Conservation (phyloP, 495 filamentous ascomycete genomes). For the Bathelium albidoporum region DNA sequence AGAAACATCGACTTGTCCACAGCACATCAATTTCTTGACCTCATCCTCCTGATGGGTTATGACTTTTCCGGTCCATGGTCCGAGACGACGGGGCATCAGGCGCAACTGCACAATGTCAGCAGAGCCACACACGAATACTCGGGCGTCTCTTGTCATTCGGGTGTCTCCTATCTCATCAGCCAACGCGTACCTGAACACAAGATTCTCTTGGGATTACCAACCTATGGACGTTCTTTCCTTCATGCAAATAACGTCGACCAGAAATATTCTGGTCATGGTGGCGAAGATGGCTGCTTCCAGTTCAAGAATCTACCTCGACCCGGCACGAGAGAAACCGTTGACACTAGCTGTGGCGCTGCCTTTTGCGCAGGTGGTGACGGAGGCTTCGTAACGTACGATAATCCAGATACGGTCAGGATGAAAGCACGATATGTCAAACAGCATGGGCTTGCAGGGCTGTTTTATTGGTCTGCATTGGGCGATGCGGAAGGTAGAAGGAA, state of each 20-base stretch:
- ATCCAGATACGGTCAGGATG: slow-evolving; percentile 68
- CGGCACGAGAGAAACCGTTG: slow-evolving; percentile 57
- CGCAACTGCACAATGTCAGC: slow-evolving; percentile 59
- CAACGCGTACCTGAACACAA: slow-evolving; percentile 62
- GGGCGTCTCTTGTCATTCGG: slow-evolving; percentile 53
- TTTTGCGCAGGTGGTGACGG: slow-evolving; percentile 73
- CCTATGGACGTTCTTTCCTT: slow-evolving; percentile 74
- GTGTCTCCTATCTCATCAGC: slow-evolving; percentile 53
- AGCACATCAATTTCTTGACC: slow-evolving; percentile 59
- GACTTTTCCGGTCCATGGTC: slow-evolving; percentile 82
- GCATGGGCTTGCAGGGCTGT: slow-evolving; percentile 68
- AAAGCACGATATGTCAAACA: slow-evolving; percentile 76
- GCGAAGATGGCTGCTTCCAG: slow-evolving; percentile 74
- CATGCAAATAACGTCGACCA: slow-evolving; percentile 55
- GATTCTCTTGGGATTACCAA: slow-evolving; percentile 69
- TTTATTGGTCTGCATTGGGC: slow-evolving; percentile 85
- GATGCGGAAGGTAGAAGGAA: slow-evolving; percentile 61
- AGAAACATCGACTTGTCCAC: slow-evolving; percentile 62
- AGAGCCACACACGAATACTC: slow-evolving; percentile 37
- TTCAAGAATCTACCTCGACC: slow-evolving; percentile 67
- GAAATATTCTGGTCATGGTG: slow-evolving; percentile 51
- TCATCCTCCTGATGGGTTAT: slow-evolving; percentile 76
- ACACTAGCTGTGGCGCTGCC: slow-evolving; percentile 58
- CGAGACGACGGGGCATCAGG: slow-evolving; percentile 59
- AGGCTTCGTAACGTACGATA: slow-evolving; percentile 82